phyloP scores from a whole-genome alignment of 139 green algal genomes.

The Desmodesmus armatus region DNA sequence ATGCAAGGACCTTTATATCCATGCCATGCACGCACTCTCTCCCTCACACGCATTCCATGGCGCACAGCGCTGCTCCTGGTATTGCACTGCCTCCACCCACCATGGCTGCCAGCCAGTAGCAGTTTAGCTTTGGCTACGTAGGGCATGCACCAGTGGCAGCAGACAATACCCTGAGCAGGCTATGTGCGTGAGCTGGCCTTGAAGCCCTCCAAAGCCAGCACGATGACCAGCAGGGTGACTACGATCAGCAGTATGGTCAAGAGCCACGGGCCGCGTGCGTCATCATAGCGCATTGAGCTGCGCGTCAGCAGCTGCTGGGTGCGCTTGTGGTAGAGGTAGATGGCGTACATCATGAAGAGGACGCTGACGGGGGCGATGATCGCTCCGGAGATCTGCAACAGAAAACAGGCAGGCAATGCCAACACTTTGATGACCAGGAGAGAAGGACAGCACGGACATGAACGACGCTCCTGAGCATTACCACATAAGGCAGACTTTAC shows the following conservation, averaged over 20 bases:
- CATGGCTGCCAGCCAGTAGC: background rate
- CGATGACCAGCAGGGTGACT: conserved; percentile 12
- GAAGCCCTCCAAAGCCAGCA: background rate
- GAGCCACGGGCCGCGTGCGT: conserved; percentile 77
- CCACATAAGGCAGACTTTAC: too few species aligned
- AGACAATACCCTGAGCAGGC: too few species aligned
- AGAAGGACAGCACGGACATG: too few species aligned
- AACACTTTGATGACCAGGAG: too few species aligned
- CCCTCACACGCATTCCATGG: too few species aligned
- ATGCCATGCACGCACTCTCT: too few species aligned
- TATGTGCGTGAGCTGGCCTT: too few species aligned
- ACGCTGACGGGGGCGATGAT: conserved; percentile 79
- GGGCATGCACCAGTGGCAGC: too few species aligned
- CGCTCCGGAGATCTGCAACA: conserved; percentile 74
- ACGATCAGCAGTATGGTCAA: conserved; percentile 73
- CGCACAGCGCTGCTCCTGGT: too few species aligned
- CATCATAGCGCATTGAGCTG: conserved; percentile 75
- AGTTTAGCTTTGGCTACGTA: too few species aligned
- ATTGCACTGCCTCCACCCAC: background rate
- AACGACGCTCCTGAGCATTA: too few species aligned
- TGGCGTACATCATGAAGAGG: conserved; percentile 83
- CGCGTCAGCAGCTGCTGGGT: conserved; percentile 65
- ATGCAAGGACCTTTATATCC: too few species aligned
- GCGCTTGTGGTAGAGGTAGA: conserved; percentile 79
- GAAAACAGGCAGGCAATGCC: background rate